phyloP scores from a whole-genome alignment of 352 stramenopile genomes.

The Phytophthora syringae region DNA sequence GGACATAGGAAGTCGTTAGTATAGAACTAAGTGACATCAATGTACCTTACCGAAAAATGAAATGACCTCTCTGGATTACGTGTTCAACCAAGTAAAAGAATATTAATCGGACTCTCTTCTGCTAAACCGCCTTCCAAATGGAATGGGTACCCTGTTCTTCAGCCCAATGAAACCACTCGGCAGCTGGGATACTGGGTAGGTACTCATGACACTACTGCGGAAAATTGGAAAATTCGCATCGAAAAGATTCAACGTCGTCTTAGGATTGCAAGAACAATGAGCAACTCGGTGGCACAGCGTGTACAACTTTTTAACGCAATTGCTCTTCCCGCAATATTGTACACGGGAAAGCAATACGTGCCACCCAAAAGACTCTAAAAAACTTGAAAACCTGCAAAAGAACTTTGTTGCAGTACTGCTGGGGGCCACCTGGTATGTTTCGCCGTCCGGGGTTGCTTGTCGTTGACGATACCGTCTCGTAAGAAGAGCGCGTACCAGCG shows the following conservation, averaged over 20 bases:
- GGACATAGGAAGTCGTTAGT: too few species aligned
- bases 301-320: too few species aligned
- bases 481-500: too few species aligned
- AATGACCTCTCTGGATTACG: background rate
- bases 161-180: background rate
- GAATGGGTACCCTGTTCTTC: background rate
- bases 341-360: conserved; percentile 1
- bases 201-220: background rate
- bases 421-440: too few species aligned
- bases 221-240: conserved; percentile 5
- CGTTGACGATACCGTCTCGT: too few species aligned
- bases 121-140: background rate
- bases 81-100: background rate
- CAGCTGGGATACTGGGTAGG: conserved; percentile 4
- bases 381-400: background rate
- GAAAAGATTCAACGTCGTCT: conserved; percentile 1
- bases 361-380: background rate
- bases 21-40: too few species aligned
- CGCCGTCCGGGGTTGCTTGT: too few species aligned
- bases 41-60: too few species aligned
- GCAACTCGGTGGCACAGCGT: too few species aligned
- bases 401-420: too few species aligned
- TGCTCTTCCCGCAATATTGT: too few species aligned
- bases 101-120: background rate
- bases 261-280: background rate